These are phyloP conservation scores for Chaetoceros tenuissimus DNA, from an alignment of 108 stramenopile genomes.

Conservation along the genomic window DNA sequence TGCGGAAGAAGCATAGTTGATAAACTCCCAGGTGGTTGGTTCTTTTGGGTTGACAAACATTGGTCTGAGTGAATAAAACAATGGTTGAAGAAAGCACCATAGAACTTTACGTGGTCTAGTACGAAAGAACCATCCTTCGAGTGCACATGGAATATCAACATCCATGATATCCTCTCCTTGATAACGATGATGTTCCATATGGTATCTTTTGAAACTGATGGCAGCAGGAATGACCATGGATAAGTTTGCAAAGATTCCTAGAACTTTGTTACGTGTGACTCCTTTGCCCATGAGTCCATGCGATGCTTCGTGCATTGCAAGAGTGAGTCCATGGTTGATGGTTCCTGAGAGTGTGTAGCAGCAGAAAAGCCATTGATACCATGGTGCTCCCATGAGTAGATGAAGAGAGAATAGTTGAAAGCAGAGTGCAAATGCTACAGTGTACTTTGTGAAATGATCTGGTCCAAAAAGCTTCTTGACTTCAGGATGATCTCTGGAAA, in stretches of 20 bases:
- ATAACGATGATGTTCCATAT: slow-evolving; percentile 89
- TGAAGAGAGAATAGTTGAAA: slow-evolving; percentile 53
- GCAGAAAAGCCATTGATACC: slow-evolving; percentile 37
- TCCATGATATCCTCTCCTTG: slow-evolving; percentile 83
- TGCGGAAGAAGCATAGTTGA: slow-evolving; percentile 48
- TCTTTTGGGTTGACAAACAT: slow-evolving; percentile 71
- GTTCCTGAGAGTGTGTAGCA: slow-evolving; percentile 70
- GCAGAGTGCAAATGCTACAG: slow-evolving; percentile 37
- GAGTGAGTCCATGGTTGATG: slow-evolving; percentile 75
- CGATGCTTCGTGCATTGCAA: slow-evolving; percentile 87
- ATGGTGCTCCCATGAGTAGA: slow-evolving; percentile 38
- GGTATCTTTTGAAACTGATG: slow-evolving; percentile 88
- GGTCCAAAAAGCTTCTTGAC: slow-evolving; percentile 78
- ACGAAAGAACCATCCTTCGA: slow-evolving; percentile 71
- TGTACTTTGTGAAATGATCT: slow-evolving; percentile 56
- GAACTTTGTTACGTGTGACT: slow-evolving; percentile 50
- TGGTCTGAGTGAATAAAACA: slow-evolving; percentile 87
- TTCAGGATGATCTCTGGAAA: slow-evolving; percentile 68
- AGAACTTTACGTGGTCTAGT: slow-evolving; percentile 61
- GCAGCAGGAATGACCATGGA: slow-evolving; percentile 80
- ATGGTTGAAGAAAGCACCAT: slow-evolving; percentile 74
- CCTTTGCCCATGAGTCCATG: slow-evolving; percentile 84
- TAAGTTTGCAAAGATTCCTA: slow-evolving; percentile 83
- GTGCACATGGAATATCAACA: slow-evolving; percentile 78
- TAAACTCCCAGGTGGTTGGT: slow-evolving; percentile 38